Evolutionary conservation across 257 asterid species (phyloP).

Genomic region (Nicotiana otophora): DNA sequence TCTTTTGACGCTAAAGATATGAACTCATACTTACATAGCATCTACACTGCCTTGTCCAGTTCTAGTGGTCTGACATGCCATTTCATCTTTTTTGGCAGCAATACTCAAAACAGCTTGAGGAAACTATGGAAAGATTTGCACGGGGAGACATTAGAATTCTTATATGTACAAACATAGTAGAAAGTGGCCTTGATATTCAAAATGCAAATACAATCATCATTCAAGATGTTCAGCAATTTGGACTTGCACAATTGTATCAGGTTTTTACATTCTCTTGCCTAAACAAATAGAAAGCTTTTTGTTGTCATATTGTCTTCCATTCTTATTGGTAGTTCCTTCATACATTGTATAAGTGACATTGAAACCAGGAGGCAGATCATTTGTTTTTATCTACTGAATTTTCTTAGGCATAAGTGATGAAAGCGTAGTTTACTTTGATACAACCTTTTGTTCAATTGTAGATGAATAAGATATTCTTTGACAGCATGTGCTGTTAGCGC

Average conservation of each 20-base stretch:
- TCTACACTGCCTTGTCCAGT: not conserved
- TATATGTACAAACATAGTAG: conserved; percentile 95
- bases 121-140: conserved; percentile 88
- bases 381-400: not conserved
- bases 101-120: conserved; percentile 93
- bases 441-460: not conserved
- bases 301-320: not conserved
- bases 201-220: conserved; percentile 87
- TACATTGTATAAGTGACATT: not conserved
- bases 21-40: not conserved
- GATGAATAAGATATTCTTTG: conserved; percentile 3
- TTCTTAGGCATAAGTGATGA: not conserved
- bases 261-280: conserved; percentile 28
- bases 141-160: conserved; percentile 73
- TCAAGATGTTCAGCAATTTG: conserved; percentile 96
- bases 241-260: conserved; percentile 98
- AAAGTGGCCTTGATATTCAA: conserved; percentile 98
- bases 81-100: conserved; percentile 51
- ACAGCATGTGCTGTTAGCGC: not conserved
- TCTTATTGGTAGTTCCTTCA: not conserved
- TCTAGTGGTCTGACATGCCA: conserved; percentile 13
- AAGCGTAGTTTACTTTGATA: not conserved
- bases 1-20: not conserved
- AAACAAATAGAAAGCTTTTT: not conserved
- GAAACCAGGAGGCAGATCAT: not conserved